Conservation (phyloP, 192 early-diverging fungal species). For the Dissophora ornata region DNA sequence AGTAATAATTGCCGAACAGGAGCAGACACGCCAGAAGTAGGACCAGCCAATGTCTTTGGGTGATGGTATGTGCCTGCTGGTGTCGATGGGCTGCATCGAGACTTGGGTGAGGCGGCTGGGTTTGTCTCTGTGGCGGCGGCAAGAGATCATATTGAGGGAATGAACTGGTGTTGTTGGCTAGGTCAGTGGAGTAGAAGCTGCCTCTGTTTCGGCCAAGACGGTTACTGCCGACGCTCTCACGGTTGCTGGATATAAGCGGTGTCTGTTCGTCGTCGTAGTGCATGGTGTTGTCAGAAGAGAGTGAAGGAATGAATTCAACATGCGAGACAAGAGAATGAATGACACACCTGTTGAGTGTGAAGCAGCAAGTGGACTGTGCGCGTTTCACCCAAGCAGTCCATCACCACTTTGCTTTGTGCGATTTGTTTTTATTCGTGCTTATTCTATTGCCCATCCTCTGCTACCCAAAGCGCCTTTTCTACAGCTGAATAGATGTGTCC, state of each 20-base stretch:
- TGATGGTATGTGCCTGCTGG: conserved; percentile 36
- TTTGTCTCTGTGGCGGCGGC: background rate
- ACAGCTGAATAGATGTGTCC: conserved; percentile 41
- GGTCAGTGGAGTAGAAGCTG: conserved; percentile 4
- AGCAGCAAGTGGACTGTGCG: too few species aligned
- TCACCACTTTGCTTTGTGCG: too few species aligned
- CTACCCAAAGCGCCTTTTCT: conserved; percentile 52
- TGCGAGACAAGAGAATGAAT: background rate
- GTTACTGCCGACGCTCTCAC: conserved; percentile 14
- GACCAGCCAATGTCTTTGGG: conserved; percentile 49
- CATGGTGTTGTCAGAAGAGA: background rate
- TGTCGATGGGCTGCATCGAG: conserved; percentile 25
- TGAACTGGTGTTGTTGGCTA: background rate
- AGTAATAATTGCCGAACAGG: conserved; percentile 58
- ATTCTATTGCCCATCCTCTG: conserved; percentile 11
- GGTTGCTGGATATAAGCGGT: conserved; percentile 29
- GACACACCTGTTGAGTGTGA: too few species aligned
- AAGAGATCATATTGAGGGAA: background rate
- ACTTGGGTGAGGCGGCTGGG: conserved; percentile 3
- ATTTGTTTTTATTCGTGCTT: background rate
- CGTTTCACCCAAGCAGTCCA: too few species aligned
- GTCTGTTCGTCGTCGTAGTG: conserved; percentile 24
- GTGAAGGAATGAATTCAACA: background rate
- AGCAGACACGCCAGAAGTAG: conserved; percentile 54
- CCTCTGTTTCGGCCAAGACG: background rate